Percentiles rank a stretch among this genome's conserved stretches.
Conservation (phyloP, 2,329 filamentous ascomycete genomes). For the Aspergillus fumigatus region DNA sequence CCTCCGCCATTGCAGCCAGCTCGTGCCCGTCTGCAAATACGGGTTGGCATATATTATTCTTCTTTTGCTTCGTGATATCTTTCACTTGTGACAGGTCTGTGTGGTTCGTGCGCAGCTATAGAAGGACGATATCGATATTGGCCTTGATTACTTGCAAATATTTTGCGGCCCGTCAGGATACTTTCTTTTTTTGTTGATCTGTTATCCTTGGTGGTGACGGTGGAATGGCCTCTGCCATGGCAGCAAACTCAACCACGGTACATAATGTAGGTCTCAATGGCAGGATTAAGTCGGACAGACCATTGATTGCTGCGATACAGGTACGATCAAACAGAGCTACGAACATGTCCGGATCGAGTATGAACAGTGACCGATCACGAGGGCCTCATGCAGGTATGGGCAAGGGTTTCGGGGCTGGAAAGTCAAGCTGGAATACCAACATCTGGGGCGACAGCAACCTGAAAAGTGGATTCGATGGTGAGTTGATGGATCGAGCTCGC, state of each 20-base stretch:
- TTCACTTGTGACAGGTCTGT: constrained; percentile 4
- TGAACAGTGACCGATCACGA: constrained; percentile 32
- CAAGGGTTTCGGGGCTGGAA: constrained; percentile 42
- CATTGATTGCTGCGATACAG: constrained; percentile 16
- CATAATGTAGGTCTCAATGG: constrained; percentile 32
- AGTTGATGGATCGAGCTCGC: constrained; percentile 16
- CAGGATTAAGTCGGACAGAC: background rate
- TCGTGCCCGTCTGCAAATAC: constrained; percentile 30
- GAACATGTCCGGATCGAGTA: constrained; percentile 36
- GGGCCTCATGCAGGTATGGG: constrained; percentile 38
- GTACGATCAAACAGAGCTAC: constrained; percentile 33
- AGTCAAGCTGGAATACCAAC: constrained; percentile 42
- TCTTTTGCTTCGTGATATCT: background rate
- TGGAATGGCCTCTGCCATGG: constrained; percentile 35
- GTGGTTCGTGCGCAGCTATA: constrained; percentile 12
- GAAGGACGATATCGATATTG: background rate
- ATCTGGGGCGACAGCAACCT: constrained; percentile 51
- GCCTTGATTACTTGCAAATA: constrained; percentile 13
- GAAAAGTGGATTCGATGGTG: constrained; percentile 43
- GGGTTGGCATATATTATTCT: constrained; percentile 14
- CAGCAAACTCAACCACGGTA: constrained; percentile 31
- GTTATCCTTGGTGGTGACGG: constrained; percentile 12
- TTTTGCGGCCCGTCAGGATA: constrained; percentile 18
- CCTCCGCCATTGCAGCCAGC: constrained; percentile 25
- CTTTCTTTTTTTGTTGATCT: constrained; percentile 17